A percentile compares a stretch with the other conserved stretches of the same genome.
Evolutionary conservation across 208 protist genomes (phyloP).

Genomic region (Wallacemonas sp.): DNA sequence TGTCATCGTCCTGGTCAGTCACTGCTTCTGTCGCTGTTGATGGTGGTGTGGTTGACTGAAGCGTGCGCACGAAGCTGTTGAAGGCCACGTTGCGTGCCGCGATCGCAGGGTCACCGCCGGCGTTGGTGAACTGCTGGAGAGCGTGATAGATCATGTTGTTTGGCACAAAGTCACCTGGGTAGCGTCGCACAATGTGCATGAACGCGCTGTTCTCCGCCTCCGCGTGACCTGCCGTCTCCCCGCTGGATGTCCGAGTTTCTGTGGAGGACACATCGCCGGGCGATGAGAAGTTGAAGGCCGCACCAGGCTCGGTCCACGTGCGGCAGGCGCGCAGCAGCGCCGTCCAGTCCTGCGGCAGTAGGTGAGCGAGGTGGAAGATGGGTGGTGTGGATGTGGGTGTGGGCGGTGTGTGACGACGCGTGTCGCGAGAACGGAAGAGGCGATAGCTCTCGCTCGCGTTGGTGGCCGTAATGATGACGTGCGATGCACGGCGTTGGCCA

Average conservation of each 20-base stretch:
- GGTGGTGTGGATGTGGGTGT: background rate
- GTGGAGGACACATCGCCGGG: conserved; percentile 36
- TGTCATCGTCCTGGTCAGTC: conserved; percentile 13
- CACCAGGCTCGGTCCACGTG: conserved; percentile 34
- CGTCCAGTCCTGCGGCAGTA: conserved; percentile 48
- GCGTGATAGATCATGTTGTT: conserved; percentile 87
- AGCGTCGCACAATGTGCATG: conserved; percentile 77
- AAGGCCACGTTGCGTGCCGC: conserved; percentile 26
- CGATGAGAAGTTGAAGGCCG: conserved; percentile 63
- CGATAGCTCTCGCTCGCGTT: conserved; percentile 43
- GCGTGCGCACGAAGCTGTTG: conserved; percentile 21
- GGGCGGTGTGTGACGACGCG: background rate
- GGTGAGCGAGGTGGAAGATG: conserved; percentile 50
- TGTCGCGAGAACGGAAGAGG: conserved; percentile 11
- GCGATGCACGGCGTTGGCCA: conserved; percentile 10
- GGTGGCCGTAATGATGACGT: conserved; percentile 53
- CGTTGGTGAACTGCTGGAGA: conserved; percentile 43
- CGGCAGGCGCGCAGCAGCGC: conserved; percentile 49
- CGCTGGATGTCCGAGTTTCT: background rate
- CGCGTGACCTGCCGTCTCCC: background rate
- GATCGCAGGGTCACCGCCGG: background rate
- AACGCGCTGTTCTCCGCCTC: conserved; percentile 41
- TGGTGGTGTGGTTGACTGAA: conserved; percentile 31
- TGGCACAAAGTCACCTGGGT: conserved; percentile 62
- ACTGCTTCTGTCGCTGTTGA: conserved; percentile 16